phyloP scores from a whole-genome alignment of 768 basidiomycete species.

The Favolaschia claudopus region DNA sequence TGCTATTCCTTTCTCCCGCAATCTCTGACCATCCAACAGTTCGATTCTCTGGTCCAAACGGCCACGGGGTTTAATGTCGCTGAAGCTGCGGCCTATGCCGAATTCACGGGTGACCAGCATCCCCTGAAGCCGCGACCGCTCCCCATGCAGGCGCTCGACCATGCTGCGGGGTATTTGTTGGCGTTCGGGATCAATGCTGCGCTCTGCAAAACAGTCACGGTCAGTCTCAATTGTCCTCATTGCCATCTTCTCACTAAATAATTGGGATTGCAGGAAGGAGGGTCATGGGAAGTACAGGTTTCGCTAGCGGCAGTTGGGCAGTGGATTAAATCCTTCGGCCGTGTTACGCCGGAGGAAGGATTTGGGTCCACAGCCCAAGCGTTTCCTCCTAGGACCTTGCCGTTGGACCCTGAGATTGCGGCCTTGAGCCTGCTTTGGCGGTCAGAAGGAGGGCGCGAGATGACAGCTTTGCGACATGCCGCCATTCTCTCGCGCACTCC shows the following conservation, averaged over 20 bases:
- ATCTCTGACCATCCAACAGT: constrained; percentile 43
- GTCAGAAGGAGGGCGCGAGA: constrained; percentile 30
- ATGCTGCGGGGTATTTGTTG: constrained; percentile 65
- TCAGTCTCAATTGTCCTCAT: constrained; percentile 31
- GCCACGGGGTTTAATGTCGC: constrained; percentile 66
- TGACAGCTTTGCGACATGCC: constrained; percentile 56
- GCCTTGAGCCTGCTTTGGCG: constrained; percentile 39
- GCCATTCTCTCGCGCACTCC: constrained; percentile 52
- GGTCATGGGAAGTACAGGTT: constrained; percentile 66
- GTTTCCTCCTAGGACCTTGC: constrained; percentile 44
- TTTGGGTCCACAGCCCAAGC: constrained; percentile 47
- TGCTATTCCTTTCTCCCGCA: background rate
- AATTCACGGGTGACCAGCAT: constrained; percentile 30
- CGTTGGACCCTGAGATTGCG: constrained; percentile 47
- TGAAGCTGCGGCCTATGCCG: constrained; percentile 57
- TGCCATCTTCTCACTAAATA: background rate
- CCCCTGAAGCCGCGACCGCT: constrained; percentile 41
- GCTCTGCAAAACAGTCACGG: constrained; percentile 58
- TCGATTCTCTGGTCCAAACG: constrained; percentile 71
- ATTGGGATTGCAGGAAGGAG: constrained; percentile 59
- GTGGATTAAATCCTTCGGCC: constrained; percentile 65
- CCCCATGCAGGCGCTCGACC: constrained; percentile 68
- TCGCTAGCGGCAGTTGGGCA: constrained; percentile 64
- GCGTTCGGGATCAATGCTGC: constrained; percentile 67
- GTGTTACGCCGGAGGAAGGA: constrained; percentile 45